Conservation (phyloP, 768 basidiomycete genomes). For the Heimioporus sp. region DNA sequence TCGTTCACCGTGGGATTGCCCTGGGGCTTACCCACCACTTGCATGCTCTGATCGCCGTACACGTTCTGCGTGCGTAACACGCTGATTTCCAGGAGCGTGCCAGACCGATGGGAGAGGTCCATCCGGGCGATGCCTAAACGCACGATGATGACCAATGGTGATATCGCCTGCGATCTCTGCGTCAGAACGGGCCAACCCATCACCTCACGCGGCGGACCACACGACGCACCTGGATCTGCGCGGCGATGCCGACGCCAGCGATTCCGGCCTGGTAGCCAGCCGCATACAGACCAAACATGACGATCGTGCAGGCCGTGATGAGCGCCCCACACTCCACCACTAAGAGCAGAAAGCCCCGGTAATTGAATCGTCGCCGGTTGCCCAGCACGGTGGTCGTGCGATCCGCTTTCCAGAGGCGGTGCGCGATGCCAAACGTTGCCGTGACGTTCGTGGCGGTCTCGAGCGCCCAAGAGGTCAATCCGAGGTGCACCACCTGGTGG, state of each 20-base stretch:
- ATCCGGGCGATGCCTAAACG: constrained; percentile 12
- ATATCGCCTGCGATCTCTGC: constrained; percentile 5
- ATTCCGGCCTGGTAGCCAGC: constrained; percentile 11
- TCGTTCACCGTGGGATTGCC: no score
- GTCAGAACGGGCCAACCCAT: background rate
- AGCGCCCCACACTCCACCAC: constrained; percentile 19
- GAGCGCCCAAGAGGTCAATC: constrained; percentile 16
- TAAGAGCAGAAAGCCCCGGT: constrained; percentile 11
- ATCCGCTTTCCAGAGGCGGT: constrained; percentile 12
- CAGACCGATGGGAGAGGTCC: background rate
- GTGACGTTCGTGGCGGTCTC: constrained; percentile 15
- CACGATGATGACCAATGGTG: constrained; percentile 17
- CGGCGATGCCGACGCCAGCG: constrained; percentile 14
- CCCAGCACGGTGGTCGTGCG: constrained; percentile 2
- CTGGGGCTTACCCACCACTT: no score
- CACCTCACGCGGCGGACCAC: background rate
- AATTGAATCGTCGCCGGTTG: constrained; percentile 2
- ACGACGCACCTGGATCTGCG: constrained; percentile 15
- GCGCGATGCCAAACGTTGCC: constrained; percentile 18
- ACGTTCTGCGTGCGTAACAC: background rate
- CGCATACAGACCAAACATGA: constrained; percentile 18
- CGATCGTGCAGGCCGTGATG: constrained; percentile 18
- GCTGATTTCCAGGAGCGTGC: background rate
- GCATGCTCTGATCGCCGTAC: background rate
- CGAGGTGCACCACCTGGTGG: constrained; percentile 1